phyloP scores from a whole-genome alignment of 176 grass and related monocot species.

The Triticum timopheevii region DNA sequence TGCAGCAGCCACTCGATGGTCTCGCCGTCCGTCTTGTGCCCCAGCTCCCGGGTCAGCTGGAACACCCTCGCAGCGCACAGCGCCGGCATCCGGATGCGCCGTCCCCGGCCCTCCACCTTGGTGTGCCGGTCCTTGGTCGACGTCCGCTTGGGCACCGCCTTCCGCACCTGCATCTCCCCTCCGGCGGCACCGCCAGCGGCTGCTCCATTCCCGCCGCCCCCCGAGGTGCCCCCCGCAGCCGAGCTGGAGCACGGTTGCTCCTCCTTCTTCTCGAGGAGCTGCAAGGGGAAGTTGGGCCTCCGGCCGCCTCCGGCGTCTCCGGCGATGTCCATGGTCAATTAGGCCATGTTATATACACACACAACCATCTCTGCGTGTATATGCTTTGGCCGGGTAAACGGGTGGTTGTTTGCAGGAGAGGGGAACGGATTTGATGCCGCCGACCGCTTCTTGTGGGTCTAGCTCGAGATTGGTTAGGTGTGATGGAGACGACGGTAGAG shows the following conservation, averaged over 20 bases:
- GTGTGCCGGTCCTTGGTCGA: slow-evolving; percentile 96
- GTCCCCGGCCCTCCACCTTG: slow-evolving; percentile 83
- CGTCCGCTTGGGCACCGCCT: slow-evolving; percentile 64
- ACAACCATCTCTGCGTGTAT: slow-evolving; percentile 18
- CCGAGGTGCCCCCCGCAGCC: slow-evolving; percentile 32
- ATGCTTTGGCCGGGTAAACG: slow-evolving; percentile 32
- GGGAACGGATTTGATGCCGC: slow-evolving; percentile 49
- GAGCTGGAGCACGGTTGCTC: slow-evolving; percentile 76
- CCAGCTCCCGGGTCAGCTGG: slow-evolving; percentile 92
- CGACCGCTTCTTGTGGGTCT: slow-evolving; percentile 32
- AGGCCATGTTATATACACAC: slow-evolving; percentile 47
- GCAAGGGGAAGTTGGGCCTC: slow-evolving; percentile 78
- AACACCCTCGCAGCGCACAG: slow-evolving; percentile 92
- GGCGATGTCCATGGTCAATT: slow-evolving; percentile 58
- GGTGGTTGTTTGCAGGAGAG: slow-evolving; percentile 44
- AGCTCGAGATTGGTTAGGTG: slow-evolving; percentile 54
- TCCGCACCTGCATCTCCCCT: slow-evolving; percentile 44
- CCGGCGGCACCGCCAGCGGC: background rate
- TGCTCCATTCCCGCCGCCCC: slow-evolving; percentile 49
- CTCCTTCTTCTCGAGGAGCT: slow-evolving; percentile 94
- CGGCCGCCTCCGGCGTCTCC: slow-evolving; percentile 61
- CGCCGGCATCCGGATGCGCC: slow-evolving; percentile 96
- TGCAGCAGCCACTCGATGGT: slow-evolving; percentile 99
- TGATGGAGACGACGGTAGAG: slow-evolving; percentile 31
- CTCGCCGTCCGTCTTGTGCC: slow-evolving; percentile 97